Conservation (phyloP, 352 stramenopile genomes). For the Peronosclerospora sorghi region DNA sequence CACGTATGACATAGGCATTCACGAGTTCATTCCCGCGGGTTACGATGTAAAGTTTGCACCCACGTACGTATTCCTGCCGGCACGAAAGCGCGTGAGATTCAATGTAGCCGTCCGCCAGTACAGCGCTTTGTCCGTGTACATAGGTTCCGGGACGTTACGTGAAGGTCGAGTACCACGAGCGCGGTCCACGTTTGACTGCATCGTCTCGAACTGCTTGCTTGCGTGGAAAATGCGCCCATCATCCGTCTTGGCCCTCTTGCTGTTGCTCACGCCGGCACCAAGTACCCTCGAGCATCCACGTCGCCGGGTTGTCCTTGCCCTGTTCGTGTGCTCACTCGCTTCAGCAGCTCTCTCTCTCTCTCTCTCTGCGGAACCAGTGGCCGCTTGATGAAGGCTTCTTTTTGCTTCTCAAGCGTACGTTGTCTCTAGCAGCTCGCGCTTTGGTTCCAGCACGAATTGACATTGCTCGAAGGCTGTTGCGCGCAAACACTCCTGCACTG, state of each 20-base stretch:
- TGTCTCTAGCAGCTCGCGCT: constrained; percentile 79
- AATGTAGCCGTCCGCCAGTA: constrained; percentile 72
- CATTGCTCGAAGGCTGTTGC: constrained; percentile 66
- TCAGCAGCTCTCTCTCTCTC: too few species aligned
- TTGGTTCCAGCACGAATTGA: constrained; percentile 72
- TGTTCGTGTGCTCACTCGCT: constrained; percentile 68
- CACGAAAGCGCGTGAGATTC: constrained; percentile 65
- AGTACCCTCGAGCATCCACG: constrained; percentile 24
- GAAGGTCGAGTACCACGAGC: constrained; percentile 20
- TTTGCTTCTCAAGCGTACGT: constrained; percentile 71
- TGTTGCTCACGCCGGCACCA: constrained; percentile 31
- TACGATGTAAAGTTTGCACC: constrained; percentile 35
- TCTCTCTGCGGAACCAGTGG: constrained; percentile 75
- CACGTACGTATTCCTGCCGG: constrained; percentile 38
- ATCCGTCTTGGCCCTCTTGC: constrained; percentile 20
- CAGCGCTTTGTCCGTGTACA: constrained; percentile 26
- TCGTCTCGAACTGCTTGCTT: constrained; percentile 14
- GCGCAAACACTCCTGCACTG: constrained; percentile 55
- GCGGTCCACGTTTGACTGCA: constrained; percentile 20
- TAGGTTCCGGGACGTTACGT: constrained; percentile 13
- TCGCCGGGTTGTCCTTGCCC: constrained; percentile 65
- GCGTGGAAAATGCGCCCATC: constrained; percentile 22
- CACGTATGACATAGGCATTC: constrained; percentile 53
- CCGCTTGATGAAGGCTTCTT: constrained; percentile 69
- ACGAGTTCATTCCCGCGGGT: constrained; percentile 26